Evolutionary conservation across 805 yeast species (phyloP).

Genomic region (Starmerella sp.): DNA sequence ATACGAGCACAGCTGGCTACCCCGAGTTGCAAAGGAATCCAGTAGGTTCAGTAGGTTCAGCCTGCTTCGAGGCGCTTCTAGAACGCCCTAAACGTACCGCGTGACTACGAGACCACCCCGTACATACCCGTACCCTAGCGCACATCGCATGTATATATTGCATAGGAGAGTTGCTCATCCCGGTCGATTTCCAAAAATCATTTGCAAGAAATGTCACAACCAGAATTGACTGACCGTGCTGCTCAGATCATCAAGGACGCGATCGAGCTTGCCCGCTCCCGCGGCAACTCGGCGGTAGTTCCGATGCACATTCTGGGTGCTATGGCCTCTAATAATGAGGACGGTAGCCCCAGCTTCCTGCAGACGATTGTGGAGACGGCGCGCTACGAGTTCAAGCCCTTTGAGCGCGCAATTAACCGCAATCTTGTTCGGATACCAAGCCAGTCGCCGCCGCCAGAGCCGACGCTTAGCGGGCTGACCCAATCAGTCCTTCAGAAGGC

Average conservation of each 20-base stretch:
- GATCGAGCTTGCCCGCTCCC: conserved; percentile 69
- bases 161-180: background rate
- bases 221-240: conserved; percentile 83
- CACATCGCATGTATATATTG: background rate
- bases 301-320: conserved; percentile 93
- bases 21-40: background rate
- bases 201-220: conserved; percentile 17
- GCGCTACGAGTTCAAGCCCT: conserved; percentile 71
- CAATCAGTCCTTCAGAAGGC: conserved; percentile 68
- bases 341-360: conserved; percentile 48
- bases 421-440: conserved; percentile 75
- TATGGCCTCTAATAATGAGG: conserved; percentile 53
- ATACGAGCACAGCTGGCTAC: too few species aligned
- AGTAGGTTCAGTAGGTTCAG: background rate
- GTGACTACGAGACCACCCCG: background rate
- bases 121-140: background rate
- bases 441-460: conserved; percentile 83
- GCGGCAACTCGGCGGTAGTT: conserved; percentile 65
- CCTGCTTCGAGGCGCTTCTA: background rate
- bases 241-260: conserved; percentile 70
- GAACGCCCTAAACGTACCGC: background rate
- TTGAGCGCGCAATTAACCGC: conserved; percentile 71
- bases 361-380: conserved; percentile 77
- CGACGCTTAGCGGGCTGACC: conserved; percentile 63
- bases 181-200: background rate